Evolutionary conservation across 495 filamentous ascomycete genomes (phyloP).

Genomic region (Neurospora sp.): DNA sequence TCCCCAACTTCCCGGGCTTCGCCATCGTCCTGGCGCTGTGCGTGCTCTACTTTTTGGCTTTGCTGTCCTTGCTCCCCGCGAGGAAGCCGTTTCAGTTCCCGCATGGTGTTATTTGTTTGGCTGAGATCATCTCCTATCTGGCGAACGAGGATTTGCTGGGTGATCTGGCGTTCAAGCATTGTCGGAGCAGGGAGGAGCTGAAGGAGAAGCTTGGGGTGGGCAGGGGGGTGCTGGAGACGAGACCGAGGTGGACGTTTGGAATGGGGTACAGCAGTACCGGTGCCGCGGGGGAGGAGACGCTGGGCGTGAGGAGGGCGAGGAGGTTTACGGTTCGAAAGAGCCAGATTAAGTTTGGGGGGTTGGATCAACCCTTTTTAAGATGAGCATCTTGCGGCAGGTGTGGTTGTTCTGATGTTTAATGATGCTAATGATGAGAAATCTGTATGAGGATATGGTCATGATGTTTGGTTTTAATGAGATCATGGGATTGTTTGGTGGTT

Average conservation of each 20-base stretch:
- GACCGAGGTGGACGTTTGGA: conserved; percentile 29
- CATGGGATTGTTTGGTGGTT: neutral
- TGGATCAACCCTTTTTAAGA: neutral
- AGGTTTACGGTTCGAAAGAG: conserved; percentile 33
- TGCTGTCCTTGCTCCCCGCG: conserved; percentile 42
- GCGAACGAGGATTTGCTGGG: conserved; percentile 57
- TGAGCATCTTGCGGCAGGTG: neutral
- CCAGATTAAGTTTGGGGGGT: conserved; percentile 10
- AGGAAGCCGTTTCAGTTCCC: conserved; percentile 51
- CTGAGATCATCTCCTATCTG: conserved; percentile 68
- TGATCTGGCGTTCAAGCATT: conserved; percentile 50
- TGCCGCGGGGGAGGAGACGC: conserved; percentile 14
- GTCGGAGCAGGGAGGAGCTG: conserved; percentile 18
- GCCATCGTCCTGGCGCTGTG: conserved; percentile 59
- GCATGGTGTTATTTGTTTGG: conserved; percentile 58
- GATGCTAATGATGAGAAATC: neutral
- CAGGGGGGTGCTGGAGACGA: conserved; percentile 19
- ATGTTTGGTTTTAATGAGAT: neutral
- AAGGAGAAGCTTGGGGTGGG: conserved; percentile 23
- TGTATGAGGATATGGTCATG: neutral
- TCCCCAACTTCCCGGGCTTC: conserved; percentile 58
- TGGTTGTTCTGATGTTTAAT: neutral
- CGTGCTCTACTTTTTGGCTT: conserved; percentile 48
- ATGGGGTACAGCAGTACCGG: conserved; percentile 8
- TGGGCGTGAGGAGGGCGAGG: conserved; percentile 29